Base-by-base conservation (phyloP, 176 grass and related monocot genomes). In the Saccharum officinarum region DNA sequence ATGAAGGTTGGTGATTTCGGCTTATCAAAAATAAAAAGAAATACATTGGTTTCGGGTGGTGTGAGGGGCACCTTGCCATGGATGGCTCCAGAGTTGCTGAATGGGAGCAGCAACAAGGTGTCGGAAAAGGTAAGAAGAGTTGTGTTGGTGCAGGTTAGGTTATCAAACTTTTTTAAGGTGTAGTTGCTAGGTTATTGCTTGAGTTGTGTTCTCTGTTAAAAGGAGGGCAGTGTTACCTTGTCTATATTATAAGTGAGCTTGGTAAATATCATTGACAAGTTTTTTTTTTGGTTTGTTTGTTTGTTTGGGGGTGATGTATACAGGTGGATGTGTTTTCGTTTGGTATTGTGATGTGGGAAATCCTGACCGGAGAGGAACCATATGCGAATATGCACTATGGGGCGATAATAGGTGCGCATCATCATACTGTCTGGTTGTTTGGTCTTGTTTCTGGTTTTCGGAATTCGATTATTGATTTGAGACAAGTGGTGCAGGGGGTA, bases 311-410 rank as follows among this genome's bases (percentile, higher is more conserved):
- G 47, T 16, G 47, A 5, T 50, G 47, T 59, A 28, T 84, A 62
- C 91, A 97, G 94, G 94, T 97, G 69, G 94, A 97, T 84, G 91
- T 97, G 34, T 97, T 97, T 87, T 97, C 94, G 46, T 97, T 97
- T 78, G 94, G 89, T 34, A 97, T 97, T 87, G 94, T 90, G 7
- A 84, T 97, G 91, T 97, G 94, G 94, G 94, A 97, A 91, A 97
- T 97, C 61, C 85, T 93, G 28, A 97, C 94, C 2, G 91, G 94
- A 25, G 94, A 97, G 62, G 94, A 97, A 77, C 94, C 94, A 61
- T 97, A 97, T 50, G 93, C 91, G 71, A 96, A 93, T 62, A 96
- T 96, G 94, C 94, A 96, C 85, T 96, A 97, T 80, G 94, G 94
- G 0, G 94, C 94, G 78, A 98, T 95, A 66, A 98, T 98, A 84